A percentile compares a stretch with the other conserved stretches of the same genome.
These are phyloP conservation scores for Maudiozyma serrabonitensis DNA, from an alignment of 805 yeast species.

Conservation along the genomic window DNA sequence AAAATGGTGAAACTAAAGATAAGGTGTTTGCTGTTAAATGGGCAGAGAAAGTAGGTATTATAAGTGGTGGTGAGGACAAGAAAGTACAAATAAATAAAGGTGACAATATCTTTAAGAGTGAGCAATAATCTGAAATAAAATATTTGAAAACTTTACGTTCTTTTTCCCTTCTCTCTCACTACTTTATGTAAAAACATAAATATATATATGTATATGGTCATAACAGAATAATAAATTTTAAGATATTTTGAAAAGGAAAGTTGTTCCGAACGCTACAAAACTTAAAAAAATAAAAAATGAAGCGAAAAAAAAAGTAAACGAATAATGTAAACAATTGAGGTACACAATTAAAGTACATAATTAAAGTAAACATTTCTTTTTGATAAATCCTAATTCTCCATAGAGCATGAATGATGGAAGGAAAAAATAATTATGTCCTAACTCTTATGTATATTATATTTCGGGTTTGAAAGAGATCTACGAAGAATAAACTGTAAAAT, in stretches of 20 bases:
- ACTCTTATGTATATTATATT: too few relatives aligned
- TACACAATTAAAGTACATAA: too few relatives aligned
- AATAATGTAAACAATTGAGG: neutral
- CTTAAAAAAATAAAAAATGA: neutral
- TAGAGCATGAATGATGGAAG: too few relatives aligned
- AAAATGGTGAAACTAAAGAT: slow-evolving; percentile 41
- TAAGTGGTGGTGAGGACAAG: slow-evolving; percentile 92
- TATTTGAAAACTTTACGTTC: neutral
- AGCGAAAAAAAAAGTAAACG: neutral
- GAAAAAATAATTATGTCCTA: too few relatives aligned
- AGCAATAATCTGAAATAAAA: neutral
- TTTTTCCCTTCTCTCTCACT: too few relatives aligned
- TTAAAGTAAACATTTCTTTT: too few relatives aligned
- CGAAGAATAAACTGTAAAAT: too few relatives aligned
- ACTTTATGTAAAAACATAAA: neutral
- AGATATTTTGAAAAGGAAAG: neutral
- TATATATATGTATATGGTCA: neutral
- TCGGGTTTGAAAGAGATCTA: too few relatives aligned
- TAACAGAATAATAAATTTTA: neutral
- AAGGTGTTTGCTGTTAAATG: slow-evolving; percentile 85
- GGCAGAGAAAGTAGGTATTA: slow-evolving; percentile 69
- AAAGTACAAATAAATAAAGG: slow-evolving; percentile 72
- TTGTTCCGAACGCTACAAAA: neutral
- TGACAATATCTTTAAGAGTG: slow-evolving; percentile 26
- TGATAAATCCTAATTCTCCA: too few relatives aligned